Evolutionary conservation across 2,329 filamentous ascomycete species (phyloP).

Genomic region (Penicillium sp.): DNA sequence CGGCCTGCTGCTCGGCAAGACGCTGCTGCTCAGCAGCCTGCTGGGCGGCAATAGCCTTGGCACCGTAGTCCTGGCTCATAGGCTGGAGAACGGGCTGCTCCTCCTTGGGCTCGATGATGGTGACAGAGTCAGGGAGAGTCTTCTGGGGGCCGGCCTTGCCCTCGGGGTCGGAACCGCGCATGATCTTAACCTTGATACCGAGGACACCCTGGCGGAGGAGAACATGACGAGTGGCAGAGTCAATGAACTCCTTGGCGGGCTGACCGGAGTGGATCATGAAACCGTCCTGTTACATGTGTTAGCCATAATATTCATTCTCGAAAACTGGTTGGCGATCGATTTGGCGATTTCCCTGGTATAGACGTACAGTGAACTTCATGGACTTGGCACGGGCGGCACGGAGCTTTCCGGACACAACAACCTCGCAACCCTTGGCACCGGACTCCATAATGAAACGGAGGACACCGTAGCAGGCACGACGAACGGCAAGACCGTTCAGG

Average conservation of each 20-base stretch:
- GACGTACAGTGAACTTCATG: conserved; percentile 98
- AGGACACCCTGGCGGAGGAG: conserved; percentile 99
- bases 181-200: conserved; percentile 99
- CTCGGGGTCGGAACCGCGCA: conserved; percentile 98
- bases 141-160: conserved; percentile 98
- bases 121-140: conserved; percentile 96
- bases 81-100: conserved; percentile 93
- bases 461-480: conserved; percentile 99
- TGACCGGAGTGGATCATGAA: conserved; percentile 99
- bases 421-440: conserved; percentile 99
- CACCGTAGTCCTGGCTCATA: conserved; percentile 97
- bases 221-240: conserved; percentile 97
- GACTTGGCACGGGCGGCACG: conserved; percentile 98
- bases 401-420: conserved; percentile 98
- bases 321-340: not conserved
- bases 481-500: conserved; percentile 97
- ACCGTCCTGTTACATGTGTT: conserved; percentile 61
- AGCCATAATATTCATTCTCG: not conserved
- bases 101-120: conserved; percentile 99
- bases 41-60: conserved; percentile 73
- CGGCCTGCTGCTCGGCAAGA: conserved; percentile 57
- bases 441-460: conserved; percentile 99
- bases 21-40: conserved; percentile 55
- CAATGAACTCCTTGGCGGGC: conserved; percentile 99
- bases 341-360: not conserved